phyloP scores from a whole-genome alignment of 202 grass and related monocot genomes.

The Eragrostis tef region DNA sequence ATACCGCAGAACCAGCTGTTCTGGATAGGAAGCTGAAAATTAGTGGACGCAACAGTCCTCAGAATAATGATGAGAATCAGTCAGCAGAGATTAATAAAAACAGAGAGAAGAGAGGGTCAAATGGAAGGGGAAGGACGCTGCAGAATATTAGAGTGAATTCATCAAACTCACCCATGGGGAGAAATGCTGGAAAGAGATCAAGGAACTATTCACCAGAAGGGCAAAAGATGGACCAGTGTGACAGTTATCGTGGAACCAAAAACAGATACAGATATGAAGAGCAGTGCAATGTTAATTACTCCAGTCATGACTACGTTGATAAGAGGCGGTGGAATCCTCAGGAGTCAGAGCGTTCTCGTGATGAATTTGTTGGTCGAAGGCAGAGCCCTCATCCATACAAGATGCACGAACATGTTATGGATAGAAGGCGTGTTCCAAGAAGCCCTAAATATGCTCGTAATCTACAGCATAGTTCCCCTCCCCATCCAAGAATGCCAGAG shows the following conservation, averaged over 20 bases:
- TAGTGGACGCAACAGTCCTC: background rate
- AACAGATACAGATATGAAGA: background rate
- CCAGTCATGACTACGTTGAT: constrained; percentile 1
- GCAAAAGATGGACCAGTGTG: background rate
- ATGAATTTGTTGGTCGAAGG: background rate
- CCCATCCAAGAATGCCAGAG: background rate
- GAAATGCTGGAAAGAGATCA: constrained; percentile 36
- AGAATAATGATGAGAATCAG: background rate
- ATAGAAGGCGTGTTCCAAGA: background rate
- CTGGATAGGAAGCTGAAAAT: background rate
- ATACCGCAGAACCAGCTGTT: background rate
- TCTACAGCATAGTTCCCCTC: background rate
- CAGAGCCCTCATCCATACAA: background rate
- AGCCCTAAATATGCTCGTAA: background rate
- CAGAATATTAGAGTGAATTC: background rate
- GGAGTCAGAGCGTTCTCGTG: background rate
- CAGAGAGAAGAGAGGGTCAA: background rate
- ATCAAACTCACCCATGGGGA: background rate
- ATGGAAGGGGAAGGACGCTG: background rate
- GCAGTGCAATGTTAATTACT: background rate
- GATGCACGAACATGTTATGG: background rate
- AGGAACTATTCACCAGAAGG: background rate
- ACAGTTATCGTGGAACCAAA: constrained; percentile 1
- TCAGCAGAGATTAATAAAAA: background rate
- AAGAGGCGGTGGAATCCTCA: background rate